A percentile compares a stretch with the other conserved stretches of the same genome.
Evolutionary conservation across 2,329 filamentous ascomycete species (phyloP).

Genomic region (Westerdykella aurantiaca): DNA sequence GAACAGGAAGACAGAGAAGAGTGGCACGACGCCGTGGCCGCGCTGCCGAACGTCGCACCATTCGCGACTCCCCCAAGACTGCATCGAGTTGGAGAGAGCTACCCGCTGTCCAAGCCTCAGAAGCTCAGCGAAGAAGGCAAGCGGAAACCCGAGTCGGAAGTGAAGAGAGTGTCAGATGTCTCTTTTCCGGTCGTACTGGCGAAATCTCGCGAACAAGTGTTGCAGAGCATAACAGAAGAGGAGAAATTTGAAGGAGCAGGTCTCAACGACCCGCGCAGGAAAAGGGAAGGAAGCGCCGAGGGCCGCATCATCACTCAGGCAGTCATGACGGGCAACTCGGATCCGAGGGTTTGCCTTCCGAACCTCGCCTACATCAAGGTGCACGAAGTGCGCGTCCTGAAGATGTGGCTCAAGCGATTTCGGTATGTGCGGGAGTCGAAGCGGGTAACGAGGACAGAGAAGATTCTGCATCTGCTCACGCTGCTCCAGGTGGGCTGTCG

Average conservation of each 20-base stretch:
- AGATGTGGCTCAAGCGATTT: conserved; percentile 14
- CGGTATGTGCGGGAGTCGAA: conserved; percentile 11
- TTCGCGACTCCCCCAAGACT: neutral
- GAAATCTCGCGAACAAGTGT: neutral
- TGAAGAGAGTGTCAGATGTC: neutral
- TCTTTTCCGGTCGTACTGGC: too few species aligned
- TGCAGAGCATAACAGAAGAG: neutral
- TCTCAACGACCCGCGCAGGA: conserved; percentile 9
- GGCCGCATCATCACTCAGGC: conserved; percentile 14
- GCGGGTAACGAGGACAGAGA: conserved; percentile 21
- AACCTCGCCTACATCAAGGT: conserved; percentile 20
- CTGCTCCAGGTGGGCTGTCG: conserved; percentile 21
- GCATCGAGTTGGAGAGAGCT: neutral
- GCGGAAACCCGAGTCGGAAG: neutral
- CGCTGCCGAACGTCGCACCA: neutral
- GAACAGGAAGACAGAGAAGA: neutral
- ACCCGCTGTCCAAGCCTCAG: too few species aligned
- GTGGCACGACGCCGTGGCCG: neutral
- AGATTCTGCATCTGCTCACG: conserved; percentile 23
- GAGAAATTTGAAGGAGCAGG: neutral
- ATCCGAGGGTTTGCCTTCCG: conserved; percentile 14
- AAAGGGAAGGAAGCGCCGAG: conserved; percentile 16
- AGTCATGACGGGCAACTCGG: conserved; percentile 15
- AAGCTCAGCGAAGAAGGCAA: neutral
- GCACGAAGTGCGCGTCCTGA: conserved; percentile 20